Percentiles rank a stretch among this genome's conserved stretches.
phyloP scores from a whole-genome alignment of 2,329 filamentous ascomycete species.

The Neonectria magnoliae region DNA sequence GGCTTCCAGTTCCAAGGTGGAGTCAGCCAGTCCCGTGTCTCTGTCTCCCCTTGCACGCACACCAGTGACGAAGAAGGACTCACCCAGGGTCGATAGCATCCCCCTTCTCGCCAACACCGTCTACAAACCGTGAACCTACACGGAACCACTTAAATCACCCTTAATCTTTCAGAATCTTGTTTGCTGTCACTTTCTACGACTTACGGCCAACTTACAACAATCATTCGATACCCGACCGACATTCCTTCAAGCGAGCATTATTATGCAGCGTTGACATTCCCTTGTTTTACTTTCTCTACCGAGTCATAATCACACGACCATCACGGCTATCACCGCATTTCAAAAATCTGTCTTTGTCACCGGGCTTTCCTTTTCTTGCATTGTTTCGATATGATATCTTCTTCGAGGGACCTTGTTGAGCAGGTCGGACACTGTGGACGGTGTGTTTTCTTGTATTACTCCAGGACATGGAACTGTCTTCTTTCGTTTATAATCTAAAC shows the following conservation, averaged over 20 bases:
- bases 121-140: constrained; percentile 53
- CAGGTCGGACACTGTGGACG: background rate
- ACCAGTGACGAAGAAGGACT: constrained; percentile 48
- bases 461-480: constrained; percentile 14
- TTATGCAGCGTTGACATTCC: constrained; percentile 18
- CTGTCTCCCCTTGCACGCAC: constrained; percentile 49
- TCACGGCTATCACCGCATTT: constrained; percentile 37
- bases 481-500: constrained; percentile 14
- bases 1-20: constrained; percentile 33
- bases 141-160: constrained; percentile 9
- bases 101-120: constrained; percentile 62
- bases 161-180: constrained; percentile 6
- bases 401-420: constrained; percentile 2
- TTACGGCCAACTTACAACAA: constrained; percentile 41
- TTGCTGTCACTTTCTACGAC: constrained; percentile 30
- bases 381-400: background rate
- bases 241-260: constrained; percentile 27
- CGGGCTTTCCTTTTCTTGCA: constrained; percentile 11
- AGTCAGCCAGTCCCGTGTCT: constrained; percentile 35
- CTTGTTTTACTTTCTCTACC: constrained; percentile 6
- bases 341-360: constrained; percentile 14
- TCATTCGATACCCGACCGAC: constrained; percentile 41
- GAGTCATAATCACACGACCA: constrained; percentile 27
- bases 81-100: constrained; percentile 39
- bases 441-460: constrained; percentile 12